Conservation (phyloP, 2,329 filamentous ascomycete genomes). For the Stemphylium beticola region DNA sequence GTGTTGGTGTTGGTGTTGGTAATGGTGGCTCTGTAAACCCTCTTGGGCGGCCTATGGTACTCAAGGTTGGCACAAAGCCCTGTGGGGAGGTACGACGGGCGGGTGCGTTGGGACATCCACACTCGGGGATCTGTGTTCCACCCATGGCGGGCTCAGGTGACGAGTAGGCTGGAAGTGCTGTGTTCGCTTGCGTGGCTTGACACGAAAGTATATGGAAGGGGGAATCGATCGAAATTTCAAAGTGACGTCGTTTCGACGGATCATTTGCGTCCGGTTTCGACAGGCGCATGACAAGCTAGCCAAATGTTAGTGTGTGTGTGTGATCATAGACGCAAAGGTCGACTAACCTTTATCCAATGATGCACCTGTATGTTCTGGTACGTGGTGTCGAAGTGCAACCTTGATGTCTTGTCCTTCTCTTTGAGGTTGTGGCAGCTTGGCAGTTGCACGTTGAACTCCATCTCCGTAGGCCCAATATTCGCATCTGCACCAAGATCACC, state of each 20-base stretch:
- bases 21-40: constrained; percentile 33
- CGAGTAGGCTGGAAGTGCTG: constrained; percentile 80
- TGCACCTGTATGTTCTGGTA: constrained; percentile 94
- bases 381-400: constrained; percentile 86
- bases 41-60: constrained; percentile 57
- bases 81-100: constrained; percentile 56
- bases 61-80: constrained; percentile 62
- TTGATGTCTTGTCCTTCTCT: constrained; percentile 68
- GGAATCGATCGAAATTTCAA: constrained; percentile 95
- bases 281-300: constrained; percentile 86
- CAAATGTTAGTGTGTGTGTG: constrained; percentile 10
- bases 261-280: constrained; percentile 83
- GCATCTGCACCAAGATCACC: constrained; percentile 77
- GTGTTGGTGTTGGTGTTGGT: constrained; percentile 37
- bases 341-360: constrained; percentile 90
- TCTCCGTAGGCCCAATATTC: constrained; percentile 86
- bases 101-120: constrained; percentile 72
- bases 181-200: constrained; percentile 90
- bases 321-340: neutral
- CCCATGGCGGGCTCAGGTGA: constrained; percentile 53
- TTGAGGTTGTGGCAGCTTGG: constrained; percentile 86
- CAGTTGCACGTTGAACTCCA: constrained; percentile 91
- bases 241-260: constrained; percentile 80
- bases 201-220: constrained; percentile 93
- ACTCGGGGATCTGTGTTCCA: constrained; percentile 55